A percentile compares a stretch with the other conserved stretches of the same genome.
phyloP scores from a whole-genome alignment of 768 basidiomycete genomes.

The Rhodosporidiobolus sp. region DNA sequence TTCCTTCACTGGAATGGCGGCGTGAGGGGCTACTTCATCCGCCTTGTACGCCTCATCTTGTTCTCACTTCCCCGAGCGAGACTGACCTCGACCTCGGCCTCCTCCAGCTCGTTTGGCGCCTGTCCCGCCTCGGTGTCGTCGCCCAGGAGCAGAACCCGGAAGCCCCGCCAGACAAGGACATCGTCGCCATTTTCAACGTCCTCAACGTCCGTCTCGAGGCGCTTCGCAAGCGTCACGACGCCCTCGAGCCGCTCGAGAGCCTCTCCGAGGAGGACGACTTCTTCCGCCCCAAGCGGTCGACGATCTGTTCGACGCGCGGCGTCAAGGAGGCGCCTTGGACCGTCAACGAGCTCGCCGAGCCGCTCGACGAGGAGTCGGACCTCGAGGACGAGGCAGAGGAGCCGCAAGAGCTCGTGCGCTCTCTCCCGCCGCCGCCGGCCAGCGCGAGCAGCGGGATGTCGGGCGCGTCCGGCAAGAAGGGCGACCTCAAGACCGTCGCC shows the following conservation, averaged over 20 bases:
- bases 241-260: conserved; percentile 49
- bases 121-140: conserved; percentile 49
- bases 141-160: conserved; percentile 40
- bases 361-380: conserved; percentile 39
- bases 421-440: background rate
- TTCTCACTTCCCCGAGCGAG: conserved; percentile 5
- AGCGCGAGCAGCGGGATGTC: conserved; percentile 3
- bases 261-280: conserved; percentile 34
- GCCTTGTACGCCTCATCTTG: conserved; percentile 43
- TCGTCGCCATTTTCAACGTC: conserved; percentile 48
- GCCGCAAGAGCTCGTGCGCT: conserved; percentile 25
- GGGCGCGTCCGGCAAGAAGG: conserved; percentile 9
- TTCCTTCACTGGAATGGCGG: conserved; percentile 50
- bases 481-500: conserved; percentile 26
- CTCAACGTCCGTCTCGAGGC: conserved; percentile 51
- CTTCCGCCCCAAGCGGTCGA: conserved; percentile 40
- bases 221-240: conserved; percentile 51
- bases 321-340: conserved; percentile 43
- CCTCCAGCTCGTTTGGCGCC: conserved; percentile 50
- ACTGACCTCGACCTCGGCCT: conserved; percentile 44
- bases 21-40: conserved; percentile 37
- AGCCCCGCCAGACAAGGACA: conserved; percentile 28
- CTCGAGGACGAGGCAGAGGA: conserved; percentile 16
- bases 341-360: conserved; percentile 35
- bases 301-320: conserved; percentile 45